Base-by-base conservation (phyloP, 73 alveolate genomes). In the Paramecium caudatum region DNA sequence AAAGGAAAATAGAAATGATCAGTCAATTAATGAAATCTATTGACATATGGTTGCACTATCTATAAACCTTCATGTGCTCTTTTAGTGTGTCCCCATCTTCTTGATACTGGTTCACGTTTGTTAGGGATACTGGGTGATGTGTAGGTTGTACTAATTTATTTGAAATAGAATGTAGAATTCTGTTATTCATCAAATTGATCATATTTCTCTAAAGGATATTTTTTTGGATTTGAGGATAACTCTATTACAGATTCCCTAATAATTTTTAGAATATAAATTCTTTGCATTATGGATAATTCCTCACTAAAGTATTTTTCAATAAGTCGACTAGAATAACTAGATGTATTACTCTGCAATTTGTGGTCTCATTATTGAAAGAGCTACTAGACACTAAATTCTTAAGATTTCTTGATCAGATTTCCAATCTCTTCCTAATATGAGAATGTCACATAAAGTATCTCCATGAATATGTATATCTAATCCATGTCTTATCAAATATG, bases 71-170 rank as follows among this genome's bases (percentile, higher is more conserved):
- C 88, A 74, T 74, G 55, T 16, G 47, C 47, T 43, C 88, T 74
- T 43, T 74, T 74, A 19, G 88, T 74, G 10, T 74, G 88, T 41
- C 88, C 88, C 88, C 88, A 74, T 43, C 88, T 74, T 74, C 69
- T 37, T 41, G 50, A 32, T 68, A 32, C 21, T 37, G 39, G 55
- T 8, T 21, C 10, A 36, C 43, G 33, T 34, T 30, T 74, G 21
- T 5, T 5, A 39, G 17, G 36, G 12, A 45, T 74, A 37, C 27
- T 32, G 9, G 45, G 0, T 74, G 17, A 10, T 74, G 21, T 74
- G 21, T 74, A 43, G 6, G 19, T 19, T 19, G 88, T 74, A 7
- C 45, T 41, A 39, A 74, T 74, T 41, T 74, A 41, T 45, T 74
- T 74, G 43, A 74, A 74, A 1, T 74, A 45, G 32, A 74, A 74